phyloP scores from a whole-genome alignment of 192 early-diverging fungal species.

The Dimargaris xerosporica region DNA sequence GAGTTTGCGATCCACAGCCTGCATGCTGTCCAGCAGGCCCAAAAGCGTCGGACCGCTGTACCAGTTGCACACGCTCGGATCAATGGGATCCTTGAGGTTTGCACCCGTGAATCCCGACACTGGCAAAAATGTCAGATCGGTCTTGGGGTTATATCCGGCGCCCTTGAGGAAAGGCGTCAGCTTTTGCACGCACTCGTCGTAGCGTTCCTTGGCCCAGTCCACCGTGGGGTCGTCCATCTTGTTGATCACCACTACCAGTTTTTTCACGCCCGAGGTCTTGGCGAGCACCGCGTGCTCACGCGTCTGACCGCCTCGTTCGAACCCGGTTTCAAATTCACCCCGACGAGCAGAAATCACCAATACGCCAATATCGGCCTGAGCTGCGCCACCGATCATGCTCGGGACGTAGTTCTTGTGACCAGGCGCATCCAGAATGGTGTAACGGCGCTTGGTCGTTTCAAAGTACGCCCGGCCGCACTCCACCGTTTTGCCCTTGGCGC shows the following conservation, averaged over 20 bases:
- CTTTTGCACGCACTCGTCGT: constrained; percentile 79
- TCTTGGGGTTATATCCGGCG: constrained; percentile 77
- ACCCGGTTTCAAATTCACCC: constrained; percentile 99
- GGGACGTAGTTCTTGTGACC: constrained; percentile 98
- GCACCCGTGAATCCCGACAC: constrained; percentile 95
- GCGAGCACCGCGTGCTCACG: constrained; percentile 94
- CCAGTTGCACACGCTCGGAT: constrained; percentile 44
- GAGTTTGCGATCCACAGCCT: constrained; percentile 71
- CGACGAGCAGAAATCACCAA: constrained; percentile 92
- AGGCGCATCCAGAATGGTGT: constrained; percentile 96
- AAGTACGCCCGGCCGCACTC: constrained; percentile 97
- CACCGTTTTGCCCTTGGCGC: constrained; percentile 97
- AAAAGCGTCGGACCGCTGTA: constrained; percentile 80
- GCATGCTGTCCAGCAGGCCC: constrained; percentile 67
- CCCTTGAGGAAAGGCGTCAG: constrained; percentile 80
- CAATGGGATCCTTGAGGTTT: constrained; percentile 80
- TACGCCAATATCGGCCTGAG: constrained; percentile 92
- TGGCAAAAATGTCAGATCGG: constrained; percentile 76
- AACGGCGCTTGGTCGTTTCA: constrained; percentile 86
- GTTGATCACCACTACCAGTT: constrained; percentile 88
- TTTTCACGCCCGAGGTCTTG: constrained; percentile 93
- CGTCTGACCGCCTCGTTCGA: constrained; percentile 96
- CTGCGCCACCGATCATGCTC: constrained; percentile 91
- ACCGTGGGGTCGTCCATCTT: constrained; percentile 99
- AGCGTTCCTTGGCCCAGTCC: constrained; percentile 76